Evolutionary conservation across 805 yeast species (phyloP), one percentile per base, ranked within the genome.

Genomic region (Zygoascus tannicola): DNA sequence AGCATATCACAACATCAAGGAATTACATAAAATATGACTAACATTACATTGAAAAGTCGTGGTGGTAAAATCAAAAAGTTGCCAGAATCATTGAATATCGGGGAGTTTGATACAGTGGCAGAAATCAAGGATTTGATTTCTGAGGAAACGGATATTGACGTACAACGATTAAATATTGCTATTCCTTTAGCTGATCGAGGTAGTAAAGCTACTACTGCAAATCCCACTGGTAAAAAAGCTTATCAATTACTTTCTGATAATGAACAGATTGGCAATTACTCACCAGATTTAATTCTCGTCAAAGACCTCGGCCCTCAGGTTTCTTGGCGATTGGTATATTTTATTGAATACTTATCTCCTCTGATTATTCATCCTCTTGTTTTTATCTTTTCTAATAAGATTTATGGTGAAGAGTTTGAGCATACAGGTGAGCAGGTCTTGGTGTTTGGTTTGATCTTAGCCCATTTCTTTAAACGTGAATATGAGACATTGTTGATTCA

Each of bases 241-340:
- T 26, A 26, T 26, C 56, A 63, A 14, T 73, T 78, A 3, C 61
- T 79, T 56, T 69, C 68, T 45, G 56, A 64, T 20, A 66, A 66
- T 34, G 67, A 69, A 43, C 60, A 74, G 15, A 64, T 81, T 34
- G 62, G 59, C 26, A 69, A 64, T n/a, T 72, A 71, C 46, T 57
- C 67, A 35, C 36, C 44, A 4, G 45, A 41, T 12, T 55, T 69
- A 20, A 69, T 87, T 12, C 75, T 66, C 50, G 83, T 83, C 44
- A 88, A 90, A 62, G 98, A 90, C 58, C 69, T 90, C 49, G 98
- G 98, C 18, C 87, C 88, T 0, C 98, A 92, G 65, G 76, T 92
- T 46, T 79, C 80, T 3, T 92, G 97, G 96, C 75, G 83, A 65
- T 74, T 86, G 2, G 97, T 90, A n/a, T 92, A 80, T 58, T 54